Conservation (phyloP, 495 filamentous ascomycete genomes). For the Bathelium albidoporum region DNA sequence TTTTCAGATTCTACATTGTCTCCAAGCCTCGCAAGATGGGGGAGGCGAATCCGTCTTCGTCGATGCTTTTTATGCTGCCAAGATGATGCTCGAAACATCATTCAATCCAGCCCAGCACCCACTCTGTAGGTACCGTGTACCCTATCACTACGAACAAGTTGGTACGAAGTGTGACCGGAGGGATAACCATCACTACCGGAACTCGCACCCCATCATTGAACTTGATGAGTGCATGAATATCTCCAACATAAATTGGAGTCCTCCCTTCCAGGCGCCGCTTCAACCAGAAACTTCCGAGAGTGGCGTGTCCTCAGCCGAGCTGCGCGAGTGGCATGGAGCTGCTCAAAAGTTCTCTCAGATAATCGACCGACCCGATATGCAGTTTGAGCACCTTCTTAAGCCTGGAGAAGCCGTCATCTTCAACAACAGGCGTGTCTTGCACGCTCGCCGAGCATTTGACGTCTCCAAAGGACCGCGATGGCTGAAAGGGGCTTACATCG, state of each 20-base stretch:
- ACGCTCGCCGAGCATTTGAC: constrained; percentile 67
- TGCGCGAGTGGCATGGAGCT: constrained; percentile 24
- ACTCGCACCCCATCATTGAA: constrained; percentile 45
- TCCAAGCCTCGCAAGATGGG: constrained; percentile 61
- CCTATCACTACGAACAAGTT: constrained; percentile 62
- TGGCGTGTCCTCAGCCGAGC: background rate
- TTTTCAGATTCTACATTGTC: constrained; percentile 77
- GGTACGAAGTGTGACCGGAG: constrained; percentile 6
- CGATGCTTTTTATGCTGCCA: constrained; percentile 56
- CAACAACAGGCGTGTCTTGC: constrained; percentile 67
- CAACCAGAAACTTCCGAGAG: background rate
- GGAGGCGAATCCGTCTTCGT: constrained; percentile 69
- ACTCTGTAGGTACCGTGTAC: constrained; percentile 32
- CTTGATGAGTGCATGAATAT: constrained; percentile 21
- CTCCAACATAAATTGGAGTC: constrained; percentile 20
- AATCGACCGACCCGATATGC: constrained; percentile 38
- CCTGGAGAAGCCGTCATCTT: constrained; percentile 81
- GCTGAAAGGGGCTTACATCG: constrained; percentile 78
- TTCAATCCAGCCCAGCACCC: background rate
- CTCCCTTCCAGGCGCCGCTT: constrained; percentile 24
- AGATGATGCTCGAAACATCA: constrained; percentile 28
- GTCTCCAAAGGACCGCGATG: constrained; percentile 52
- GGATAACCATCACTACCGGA: constrained; percentile 45
- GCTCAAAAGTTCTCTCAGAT: constrained; percentile 36
- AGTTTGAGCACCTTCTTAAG: constrained; percentile 60